These are phyloP conservation scores for Xerocomus alliaceus DNA, from an alignment of 1,284 basidiomycete species.

Conservation along the genomic window DNA sequence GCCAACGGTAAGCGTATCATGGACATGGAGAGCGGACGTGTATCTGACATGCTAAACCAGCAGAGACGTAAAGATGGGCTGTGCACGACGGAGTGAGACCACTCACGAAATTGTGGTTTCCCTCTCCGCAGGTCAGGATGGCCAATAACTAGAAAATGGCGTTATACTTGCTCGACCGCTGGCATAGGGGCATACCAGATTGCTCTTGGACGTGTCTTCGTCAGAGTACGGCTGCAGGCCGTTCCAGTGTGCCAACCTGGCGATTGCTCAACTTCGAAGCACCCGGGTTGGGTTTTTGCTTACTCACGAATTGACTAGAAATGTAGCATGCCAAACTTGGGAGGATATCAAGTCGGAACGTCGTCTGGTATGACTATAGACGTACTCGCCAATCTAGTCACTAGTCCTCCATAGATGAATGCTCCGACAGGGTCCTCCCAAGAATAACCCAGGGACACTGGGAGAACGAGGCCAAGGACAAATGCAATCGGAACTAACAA, in stretches of 20 bases:
- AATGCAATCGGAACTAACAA: constrained; percentile 15
- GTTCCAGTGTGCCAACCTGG: constrained; percentile 17
- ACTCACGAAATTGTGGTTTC: constrained; percentile 17
- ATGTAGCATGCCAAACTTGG: constrained; percentile 18
- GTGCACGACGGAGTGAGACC: not conserved
- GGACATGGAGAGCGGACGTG: not conserved
- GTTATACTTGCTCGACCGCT: not conserved
- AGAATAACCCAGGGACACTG: constrained; percentile 6
- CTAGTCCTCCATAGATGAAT: constrained; percentile 17
- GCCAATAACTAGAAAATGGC: constrained; percentile 12
- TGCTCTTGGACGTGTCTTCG: constrained; percentile 19
- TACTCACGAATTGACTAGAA: constrained; percentile 17
- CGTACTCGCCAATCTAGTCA: constrained; percentile 21
- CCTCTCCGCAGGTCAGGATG: constrained; percentile 14
- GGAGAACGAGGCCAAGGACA: constrained; percentile 8
- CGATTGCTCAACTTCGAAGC: not conserved
- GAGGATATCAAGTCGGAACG: not conserved
- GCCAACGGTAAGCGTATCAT: constrained; percentile 5
- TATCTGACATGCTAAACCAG: constrained; percentile 7
- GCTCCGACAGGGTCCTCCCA: constrained; percentile 17
- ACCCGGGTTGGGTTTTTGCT: not conserved
- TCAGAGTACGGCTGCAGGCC: constrained; percentile 20
- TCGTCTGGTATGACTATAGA: not conserved
- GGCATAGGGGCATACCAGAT: constrained; percentile 1
- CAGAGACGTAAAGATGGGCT: not conserved